Conservation (phyloP, 2,329 filamentous ascomycete species). For the Sclerotinia borealis region DNA sequence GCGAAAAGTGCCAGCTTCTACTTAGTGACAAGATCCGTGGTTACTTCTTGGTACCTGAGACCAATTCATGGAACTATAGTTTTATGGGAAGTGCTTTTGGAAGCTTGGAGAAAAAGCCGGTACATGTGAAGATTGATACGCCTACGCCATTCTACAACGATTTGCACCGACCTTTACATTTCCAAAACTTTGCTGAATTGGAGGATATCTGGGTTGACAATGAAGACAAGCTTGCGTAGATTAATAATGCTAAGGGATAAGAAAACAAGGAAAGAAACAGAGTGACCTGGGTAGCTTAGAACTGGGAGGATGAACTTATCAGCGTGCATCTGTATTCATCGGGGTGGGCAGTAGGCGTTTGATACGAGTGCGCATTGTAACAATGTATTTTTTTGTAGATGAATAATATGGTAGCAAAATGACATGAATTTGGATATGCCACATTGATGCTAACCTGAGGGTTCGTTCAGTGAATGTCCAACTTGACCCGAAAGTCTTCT, state of each 20-base stretch:
- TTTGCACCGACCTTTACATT: constrained; percentile 86
- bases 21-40: constrained; percentile 90
- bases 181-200: constrained; percentile 94
- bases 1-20: constrained; percentile 89
- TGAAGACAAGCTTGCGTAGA: constrained; percentile 84
- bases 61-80: constrained; percentile 91
- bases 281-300: neutral
- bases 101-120: constrained; percentile 80
- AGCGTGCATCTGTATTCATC: constrained; percentile 1
- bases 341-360: constrained; percentile 1
- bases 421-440: neutral
- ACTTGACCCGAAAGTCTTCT: neutral
- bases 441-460: too few relatives aligned
- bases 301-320: neutral
- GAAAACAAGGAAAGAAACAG: neutral
- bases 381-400: constrained; percentile 3
- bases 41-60: constrained; percentile 93
- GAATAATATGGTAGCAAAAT: constrained; percentile 6
- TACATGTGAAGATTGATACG: constrained; percentile 91
- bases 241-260: neutral
- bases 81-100: constrained; percentile 92
- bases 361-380: constrained; percentile 3
- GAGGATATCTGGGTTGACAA: constrained; percentile 96
- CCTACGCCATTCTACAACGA: constrained; percentile 87
- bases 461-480: neutral